Percentiles rank a stretch among this genome's conserved stretches.
Conservation (phyloP, 176 grass and related monocot genomes). For the maize (Zea mays) region Zm-B73-REFERENCE-NAM-5.0 NC_050101.1:128712501-128713000, state of each 20-base stretch:
- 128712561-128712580: slow-evolving; percentile 10
- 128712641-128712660: slow-evolving; percentile 14
- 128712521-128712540: slow-evolving; percentile 25
- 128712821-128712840: slow-evolving; percentile 71
- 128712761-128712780: neutral
- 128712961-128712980: too few relatives aligned
- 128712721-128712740: slow-evolving; percentile 15
- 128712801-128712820: slow-evolving; percentile 82
- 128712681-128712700: slow-evolving; percentile 8
- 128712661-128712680: neutral
- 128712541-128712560: slow-evolving; percentile 26
- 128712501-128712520: slow-evolving; percentile 26
- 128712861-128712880: slow-evolving; percentile 90
- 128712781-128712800: neutral
- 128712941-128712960: slow-evolving; percentile 14
- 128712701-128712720: slow-evolving; percentile 6
- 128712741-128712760: slow-evolving; percentile 17
- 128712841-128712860: slow-evolving; percentile 76
- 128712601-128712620: slow-evolving; percentile 19
- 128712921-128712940: slow-evolving; percentile 27
- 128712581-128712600: neutral
- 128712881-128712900: slow-evolving; percentile 95
- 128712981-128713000: too few relatives aligned
- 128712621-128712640: slow-evolving; percentile 22
- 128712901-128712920: slow-evolving; percentile 73